A percentile compares a stretch with the other conserved stretches of the same genome.
These are phyloP conservation scores for Iberis amara DNA, from an alignment of 441 rosid species.

Conservation along the genomic window DNA sequence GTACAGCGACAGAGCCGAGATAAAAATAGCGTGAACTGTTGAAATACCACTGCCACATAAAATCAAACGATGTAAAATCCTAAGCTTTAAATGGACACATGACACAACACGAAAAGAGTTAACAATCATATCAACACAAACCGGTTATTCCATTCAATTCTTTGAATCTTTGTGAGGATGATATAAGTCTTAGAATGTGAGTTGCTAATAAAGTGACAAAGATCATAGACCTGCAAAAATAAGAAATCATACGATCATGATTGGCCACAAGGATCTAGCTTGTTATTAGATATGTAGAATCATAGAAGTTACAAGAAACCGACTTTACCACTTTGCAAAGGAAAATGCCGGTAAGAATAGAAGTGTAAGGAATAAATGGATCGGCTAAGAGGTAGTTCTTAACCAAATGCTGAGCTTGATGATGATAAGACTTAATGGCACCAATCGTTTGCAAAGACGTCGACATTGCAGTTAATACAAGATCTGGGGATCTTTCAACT, in stretches of 20 bases:
- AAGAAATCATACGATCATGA: neutral
- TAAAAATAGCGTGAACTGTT: slow-evolving; percentile 61
- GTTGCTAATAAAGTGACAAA: slow-evolving; percentile 49
- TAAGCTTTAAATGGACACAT: neutral
- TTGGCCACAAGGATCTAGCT: too few relatives aligned
- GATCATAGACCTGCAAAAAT: slow-evolving; percentile 52
- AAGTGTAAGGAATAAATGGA: slow-evolving; percentile 56
- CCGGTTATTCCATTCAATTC: slow-evolving; percentile 75
- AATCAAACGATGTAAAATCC: neutral
- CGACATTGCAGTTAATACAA: slow-evolving; percentile 30
- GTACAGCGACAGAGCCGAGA: slow-evolving; percentile 53
- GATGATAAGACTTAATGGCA: slow-evolving; percentile 45
- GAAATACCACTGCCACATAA: slow-evolving; percentile 53
- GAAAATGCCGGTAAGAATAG: slow-evolving; percentile 53
- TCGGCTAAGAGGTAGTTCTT: slow-evolving; percentile 48
- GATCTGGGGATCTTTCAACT: neutral
- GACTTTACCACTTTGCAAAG: slow-evolving; percentile 65
- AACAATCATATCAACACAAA: slow-evolving; percentile 28
- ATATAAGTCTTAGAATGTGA: slow-evolving; percentile 54
- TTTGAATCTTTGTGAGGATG: slow-evolving; percentile 48
- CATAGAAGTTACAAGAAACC: neutral
- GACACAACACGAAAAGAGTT: slow-evolving; percentile 14
- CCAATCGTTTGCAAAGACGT: slow-evolving; percentile 44
- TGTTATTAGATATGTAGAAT: slow-evolving; percentile 2
- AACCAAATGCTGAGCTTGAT: slow-evolving; percentile 48